These are phyloP conservation scores for Tylopilus balloui DNA, from an alignment of 768 basidiomycete genomes.

Conservation along the genomic window DNA sequence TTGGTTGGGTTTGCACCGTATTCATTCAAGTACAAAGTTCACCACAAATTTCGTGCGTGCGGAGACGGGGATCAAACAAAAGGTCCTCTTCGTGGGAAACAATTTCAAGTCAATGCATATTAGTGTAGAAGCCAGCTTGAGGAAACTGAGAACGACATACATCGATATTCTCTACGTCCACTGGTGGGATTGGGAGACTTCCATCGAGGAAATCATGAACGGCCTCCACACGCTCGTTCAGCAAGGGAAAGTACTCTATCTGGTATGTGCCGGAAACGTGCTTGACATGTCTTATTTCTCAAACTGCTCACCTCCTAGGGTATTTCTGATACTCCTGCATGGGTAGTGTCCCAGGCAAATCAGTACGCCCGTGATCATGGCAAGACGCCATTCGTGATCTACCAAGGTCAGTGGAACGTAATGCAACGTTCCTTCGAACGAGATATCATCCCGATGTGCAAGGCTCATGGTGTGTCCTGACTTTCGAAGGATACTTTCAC, in stretches of 20 bases:
- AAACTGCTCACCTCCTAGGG: slow-evolving; percentile 23
- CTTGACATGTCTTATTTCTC: not conserved
- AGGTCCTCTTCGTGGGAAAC: slow-evolving; percentile 36
- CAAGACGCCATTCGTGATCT: slow-evolving; percentile 42
- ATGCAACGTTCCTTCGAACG: slow-evolving; percentile 40
- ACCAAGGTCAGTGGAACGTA: slow-evolving; percentile 37
- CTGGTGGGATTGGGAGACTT: slow-evolving; percentile 47
- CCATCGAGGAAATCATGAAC: slow-evolving; percentile 45
- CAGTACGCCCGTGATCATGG: slow-evolving; percentile 40
- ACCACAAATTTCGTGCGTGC: slow-evolving; percentile 17
- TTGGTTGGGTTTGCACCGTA: not conserved
- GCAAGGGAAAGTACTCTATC: slow-evolving; percentile 42
- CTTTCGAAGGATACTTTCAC: not conserved
- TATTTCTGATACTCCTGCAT: slow-evolving; percentile 36
- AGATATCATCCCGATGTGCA: slow-evolving; percentile 38
- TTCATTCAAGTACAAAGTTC: slow-evolving; percentile 13
- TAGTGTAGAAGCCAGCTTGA: slow-evolving; percentile 34
- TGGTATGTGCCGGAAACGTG: slow-evolving; percentile 16
- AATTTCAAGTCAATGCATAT: slow-evolving; percentile 33
- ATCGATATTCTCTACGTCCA: slow-evolving; percentile 57
- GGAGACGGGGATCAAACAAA: slow-evolving; percentile 15
- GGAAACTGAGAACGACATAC: slow-evolving; percentile 55
- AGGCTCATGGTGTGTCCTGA: slow-evolving; percentile 17
- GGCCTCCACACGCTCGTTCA: slow-evolving; percentile 40
- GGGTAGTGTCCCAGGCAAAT: slow-evolving; percentile 39